Evolutionary conservation across 768 basidiomycete genomes (phyloP).

Genomic region (Cyathus striatus): DNA sequence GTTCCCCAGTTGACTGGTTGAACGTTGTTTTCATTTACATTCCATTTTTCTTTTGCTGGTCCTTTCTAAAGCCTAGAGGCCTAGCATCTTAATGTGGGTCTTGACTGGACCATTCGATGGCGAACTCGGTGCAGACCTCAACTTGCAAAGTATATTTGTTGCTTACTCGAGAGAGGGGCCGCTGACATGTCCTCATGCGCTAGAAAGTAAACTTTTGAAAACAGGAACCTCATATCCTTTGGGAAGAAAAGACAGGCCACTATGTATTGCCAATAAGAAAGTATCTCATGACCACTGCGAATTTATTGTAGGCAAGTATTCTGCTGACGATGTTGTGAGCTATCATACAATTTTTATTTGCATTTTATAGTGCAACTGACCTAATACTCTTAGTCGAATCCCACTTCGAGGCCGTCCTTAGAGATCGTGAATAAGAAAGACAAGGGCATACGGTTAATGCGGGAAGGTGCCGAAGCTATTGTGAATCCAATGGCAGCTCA

Average conservation of each 20-base stretch:
- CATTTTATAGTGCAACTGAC: background rate
- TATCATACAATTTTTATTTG: background rate
- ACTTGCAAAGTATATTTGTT: slow-evolving; percentile 32
- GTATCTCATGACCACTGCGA: slow-evolving; percentile 59
- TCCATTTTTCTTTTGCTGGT: too few species aligned
- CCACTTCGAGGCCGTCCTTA: slow-evolving; percentile 41
- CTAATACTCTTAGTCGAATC: slow-evolving; percentile 36
- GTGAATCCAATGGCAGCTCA: slow-evolving; percentile 30
- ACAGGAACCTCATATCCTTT: slow-evolving; percentile 47
- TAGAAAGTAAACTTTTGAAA: slow-evolving; percentile 55
- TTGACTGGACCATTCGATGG: slow-evolving; percentile 52
- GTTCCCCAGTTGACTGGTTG: too few species aligned
- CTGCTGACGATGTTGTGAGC: slow-evolving; percentile 53
- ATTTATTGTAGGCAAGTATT: slow-evolving; percentile 50
- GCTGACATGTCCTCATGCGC: background rate
- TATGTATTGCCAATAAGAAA: slow-evolving; percentile 55
- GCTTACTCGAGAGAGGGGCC: background rate
- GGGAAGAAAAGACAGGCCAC: slow-evolving; percentile 50
- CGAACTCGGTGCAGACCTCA: slow-evolving; percentile 23
- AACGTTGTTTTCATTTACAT: too few species aligned
- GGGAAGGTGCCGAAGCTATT: slow-evolving; percentile 25
- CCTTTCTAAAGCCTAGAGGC: too few species aligned
- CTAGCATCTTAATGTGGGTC: slow-evolving; percentile 64
- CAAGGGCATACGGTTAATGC: slow-evolving; percentile 37
- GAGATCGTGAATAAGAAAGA: slow-evolving; percentile 42